Percentiles rank a stretch among this genome's conserved stretches.
Conservation (phyloP, 139 green algal genomes). For the Picochlorum sp. region DNA sequence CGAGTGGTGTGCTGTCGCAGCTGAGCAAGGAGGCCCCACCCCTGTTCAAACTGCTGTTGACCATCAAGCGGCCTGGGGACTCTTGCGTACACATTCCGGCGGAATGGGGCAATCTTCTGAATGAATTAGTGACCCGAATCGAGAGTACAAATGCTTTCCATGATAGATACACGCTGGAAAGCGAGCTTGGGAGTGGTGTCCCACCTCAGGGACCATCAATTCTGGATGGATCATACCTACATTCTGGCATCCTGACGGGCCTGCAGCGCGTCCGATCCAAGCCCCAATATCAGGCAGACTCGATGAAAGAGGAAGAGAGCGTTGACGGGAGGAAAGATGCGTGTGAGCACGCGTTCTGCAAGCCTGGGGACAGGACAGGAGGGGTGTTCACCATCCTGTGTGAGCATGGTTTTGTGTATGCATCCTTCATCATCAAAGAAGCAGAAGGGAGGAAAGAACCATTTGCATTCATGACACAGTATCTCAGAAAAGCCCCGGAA, state of each 20-base stretch:
- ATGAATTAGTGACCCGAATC: background rate
- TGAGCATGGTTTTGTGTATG: background rate
- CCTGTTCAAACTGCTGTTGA: background rate
- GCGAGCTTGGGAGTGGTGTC: background rate
- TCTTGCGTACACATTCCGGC: background rate
- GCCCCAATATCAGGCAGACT: background rate
- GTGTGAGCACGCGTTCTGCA: background rate
- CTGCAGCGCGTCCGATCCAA: background rate
- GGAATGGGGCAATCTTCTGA: background rate
- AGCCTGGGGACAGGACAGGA: background rate
- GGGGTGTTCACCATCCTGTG: background rate
- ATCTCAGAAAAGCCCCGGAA: too few species aligned
- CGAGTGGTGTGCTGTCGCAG: background rate
- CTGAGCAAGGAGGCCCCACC: background rate
- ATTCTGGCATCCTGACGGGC: background rate
- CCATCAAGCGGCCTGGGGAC: background rate
- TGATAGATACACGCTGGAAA: background rate
- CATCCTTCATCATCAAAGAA: slow-evolving; percentile 1
- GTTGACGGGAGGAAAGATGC: background rate
- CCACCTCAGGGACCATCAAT: too few species aligned
- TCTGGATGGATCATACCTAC: background rate
- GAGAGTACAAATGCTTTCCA: background rate
- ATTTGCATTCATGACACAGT: background rate
- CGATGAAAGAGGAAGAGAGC: background rate
- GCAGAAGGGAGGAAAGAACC: slow-evolving; percentile 1